These are phyloP conservation scores for Arabidopsis suecica DNA, from an alignment of 345 rosid species.

Conservation along the genomic window DNA sequence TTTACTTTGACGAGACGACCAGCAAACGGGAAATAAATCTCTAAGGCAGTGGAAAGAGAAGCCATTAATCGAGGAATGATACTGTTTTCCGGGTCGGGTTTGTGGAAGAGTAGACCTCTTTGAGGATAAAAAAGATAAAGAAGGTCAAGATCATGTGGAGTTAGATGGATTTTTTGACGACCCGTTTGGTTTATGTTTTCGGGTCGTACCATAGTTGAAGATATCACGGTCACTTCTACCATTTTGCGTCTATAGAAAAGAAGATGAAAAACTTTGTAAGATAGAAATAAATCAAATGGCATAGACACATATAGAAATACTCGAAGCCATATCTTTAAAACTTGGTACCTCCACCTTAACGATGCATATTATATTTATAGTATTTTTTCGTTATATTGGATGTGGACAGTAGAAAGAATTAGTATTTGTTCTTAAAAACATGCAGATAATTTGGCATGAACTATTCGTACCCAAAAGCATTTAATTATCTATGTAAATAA, in stretches of 20 bases:
- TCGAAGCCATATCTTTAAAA: background rate
- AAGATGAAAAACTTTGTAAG: background rate
- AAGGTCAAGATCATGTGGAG: conserved; percentile 40
- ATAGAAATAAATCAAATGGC: background rate
- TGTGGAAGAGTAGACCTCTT: conserved; percentile 46
- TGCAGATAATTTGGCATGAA: background rate
- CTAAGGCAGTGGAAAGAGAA: conserved; percentile 31
- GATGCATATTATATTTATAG: background rate
- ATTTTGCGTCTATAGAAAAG: conserved; percentile 6
- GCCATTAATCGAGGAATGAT: conserved; percentile 15
- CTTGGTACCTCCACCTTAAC: background rate
- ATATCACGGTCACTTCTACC: conserved; percentile 22
- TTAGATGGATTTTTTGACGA: conserved; percentile 33
- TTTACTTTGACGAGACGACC: conserved; percentile 38
- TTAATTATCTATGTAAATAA: too few species aligned
- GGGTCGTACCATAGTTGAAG: conserved; percentile 30
- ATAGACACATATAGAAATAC: background rate
- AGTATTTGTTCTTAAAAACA: background rate
- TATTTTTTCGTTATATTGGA: background rate
- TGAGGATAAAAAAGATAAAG: conserved; percentile 33
- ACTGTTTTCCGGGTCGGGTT: conserved; percentile 14
- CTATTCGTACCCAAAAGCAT: too few species aligned
- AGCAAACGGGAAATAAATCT: conserved; percentile 21
- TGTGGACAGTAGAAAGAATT: background rate
- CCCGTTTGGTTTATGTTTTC: background rate